Conservation (phyloP, 2,329 filamentous ascomycete species). For the Phialophora macrospora region DNA sequence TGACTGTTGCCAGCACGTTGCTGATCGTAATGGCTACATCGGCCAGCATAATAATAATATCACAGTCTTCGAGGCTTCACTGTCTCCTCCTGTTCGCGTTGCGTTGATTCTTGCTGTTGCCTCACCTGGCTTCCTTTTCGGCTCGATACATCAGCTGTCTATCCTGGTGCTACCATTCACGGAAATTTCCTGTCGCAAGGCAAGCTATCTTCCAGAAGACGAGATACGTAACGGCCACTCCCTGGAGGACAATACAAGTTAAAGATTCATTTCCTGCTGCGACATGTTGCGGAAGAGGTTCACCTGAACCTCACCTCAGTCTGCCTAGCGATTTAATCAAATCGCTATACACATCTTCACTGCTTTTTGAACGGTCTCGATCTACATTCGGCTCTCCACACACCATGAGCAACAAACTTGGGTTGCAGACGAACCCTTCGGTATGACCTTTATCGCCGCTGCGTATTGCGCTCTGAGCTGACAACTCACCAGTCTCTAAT, state of each 20-base stretch:
- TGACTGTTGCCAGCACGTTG: constrained; percentile 24
- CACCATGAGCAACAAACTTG: constrained; percentile 19
- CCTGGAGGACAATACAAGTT: constrained; percentile 1
- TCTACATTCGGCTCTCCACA: not conserved
- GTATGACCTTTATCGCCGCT: constrained; percentile 12
- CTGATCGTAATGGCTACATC: constrained; percentile 16
- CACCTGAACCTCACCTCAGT: not conserved
- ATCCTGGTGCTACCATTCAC: constrained; percentile 14
- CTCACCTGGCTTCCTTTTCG: constrained; percentile 2
- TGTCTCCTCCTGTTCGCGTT: constrained; percentile 4
- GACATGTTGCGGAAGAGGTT: constrained; percentile 21
- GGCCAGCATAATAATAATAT: constrained; percentile 14
- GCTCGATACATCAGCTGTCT: constrained; percentile 1
- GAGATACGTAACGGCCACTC: too few species aligned
- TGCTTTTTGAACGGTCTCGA: not conserved
- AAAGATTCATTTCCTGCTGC: constrained; percentile 3
- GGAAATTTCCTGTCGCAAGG: not conserved
- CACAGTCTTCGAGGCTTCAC: constrained; percentile 5
- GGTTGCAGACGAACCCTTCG: constrained; percentile 22
- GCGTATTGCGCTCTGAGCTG: not conserved
- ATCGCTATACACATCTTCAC: not conserved
- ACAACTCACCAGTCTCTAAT: constrained; percentile 23
- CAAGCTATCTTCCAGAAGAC: constrained; percentile 2
- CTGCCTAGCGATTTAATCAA: constrained; percentile 4
- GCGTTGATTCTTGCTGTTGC: constrained; percentile 9